Evolutionary conservation across 495 filamentous ascomycete genomes (phyloP).

Genomic region (Penicillium herquei): DNA sequence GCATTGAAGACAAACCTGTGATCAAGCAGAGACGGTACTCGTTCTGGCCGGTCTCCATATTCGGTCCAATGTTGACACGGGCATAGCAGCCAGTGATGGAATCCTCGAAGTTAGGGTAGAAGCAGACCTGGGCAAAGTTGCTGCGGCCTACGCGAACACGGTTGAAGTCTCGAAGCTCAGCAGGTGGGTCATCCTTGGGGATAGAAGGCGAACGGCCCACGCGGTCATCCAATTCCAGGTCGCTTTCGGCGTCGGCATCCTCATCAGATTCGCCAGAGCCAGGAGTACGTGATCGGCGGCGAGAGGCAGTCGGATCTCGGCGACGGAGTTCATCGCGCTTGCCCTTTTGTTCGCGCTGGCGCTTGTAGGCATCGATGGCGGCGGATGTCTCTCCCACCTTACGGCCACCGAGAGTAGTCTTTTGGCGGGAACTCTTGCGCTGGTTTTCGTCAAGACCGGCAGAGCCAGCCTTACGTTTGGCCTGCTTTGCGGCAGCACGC

Average conservation of each 20-base stretch:
- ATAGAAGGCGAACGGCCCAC: slow-evolving; percentile 39
- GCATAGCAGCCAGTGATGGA: slow-evolving; percentile 75
- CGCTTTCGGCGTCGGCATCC: slow-evolving; percentile 75
- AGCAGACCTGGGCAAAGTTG: slow-evolving; percentile 82
- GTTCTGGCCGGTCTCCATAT: slow-evolving; percentile 62
- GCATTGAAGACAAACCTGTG: slow-evolving; percentile 57
- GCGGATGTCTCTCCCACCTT: slow-evolving; percentile 76
- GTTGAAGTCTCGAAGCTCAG: slow-evolving; percentile 77
- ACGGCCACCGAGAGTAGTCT: slow-evolving; percentile 72
- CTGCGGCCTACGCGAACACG: slow-evolving; percentile 75
- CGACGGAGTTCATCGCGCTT: slow-evolving; percentile 67
- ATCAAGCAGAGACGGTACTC: slow-evolving; percentile 85
- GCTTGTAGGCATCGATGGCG: slow-evolving; percentile 79
- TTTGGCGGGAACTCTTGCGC: slow-evolving; percentile 78
- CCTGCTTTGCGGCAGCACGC: slow-evolving; percentile 52
- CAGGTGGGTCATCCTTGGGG: slow-evolving; percentile 57
- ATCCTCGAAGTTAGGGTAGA: slow-evolving; percentile 83
- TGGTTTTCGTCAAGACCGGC: slow-evolving; percentile 69
- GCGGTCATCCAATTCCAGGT: slow-evolving; percentile 68
- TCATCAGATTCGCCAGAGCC: slow-evolving; percentile 57
- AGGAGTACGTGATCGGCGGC: slow-evolving; percentile 46
- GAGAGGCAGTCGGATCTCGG: slow-evolving; percentile 56
- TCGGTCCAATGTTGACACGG: slow-evolving; percentile 74
- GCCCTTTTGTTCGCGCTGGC: slow-evolving; percentile 78
- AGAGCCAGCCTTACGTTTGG: slow-evolving; percentile 79